These are phyloP conservation scores for Leccinum boreale DNA, from an alignment of 768 basidiomycete genomes.

Conservation along the genomic window DNA sequence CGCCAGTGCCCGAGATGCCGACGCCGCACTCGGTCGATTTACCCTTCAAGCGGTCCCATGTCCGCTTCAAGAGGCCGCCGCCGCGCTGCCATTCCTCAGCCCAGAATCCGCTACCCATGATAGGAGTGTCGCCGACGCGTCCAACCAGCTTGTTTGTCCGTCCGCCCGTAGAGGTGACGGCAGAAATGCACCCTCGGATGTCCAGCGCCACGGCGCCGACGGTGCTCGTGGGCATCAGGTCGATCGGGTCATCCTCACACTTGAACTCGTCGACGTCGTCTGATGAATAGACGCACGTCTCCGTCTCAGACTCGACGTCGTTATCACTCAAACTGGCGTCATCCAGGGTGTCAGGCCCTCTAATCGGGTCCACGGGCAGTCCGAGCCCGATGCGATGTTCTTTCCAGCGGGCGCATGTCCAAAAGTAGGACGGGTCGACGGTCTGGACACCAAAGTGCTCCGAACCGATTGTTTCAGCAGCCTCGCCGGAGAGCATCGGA, in stretches of 20 bases:
- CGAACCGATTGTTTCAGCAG: constrained; percentile 60
- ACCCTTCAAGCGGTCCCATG: constrained; percentile 41
- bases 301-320: constrained; percentile 7
- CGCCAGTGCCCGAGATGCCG: constrained; percentile 81
- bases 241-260: constrained; percentile 34
- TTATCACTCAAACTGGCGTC: neutral
- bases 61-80: constrained; percentile 29
- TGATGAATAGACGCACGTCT: constrained; percentile 17
- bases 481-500: constrained; percentile 62
- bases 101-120: constrained; percentile 80
- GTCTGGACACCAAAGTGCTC: constrained; percentile 48
- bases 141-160: constrained; percentile 81
- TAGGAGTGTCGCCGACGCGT: constrained; percentile 79
- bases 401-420: constrained; percentile 68
- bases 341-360: constrained; percentile 22
- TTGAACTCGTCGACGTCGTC: constrained; percentile 4
- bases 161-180: constrained; percentile 78
- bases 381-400: constrained; percentile 75
- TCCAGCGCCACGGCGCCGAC: constrained; percentile 86
- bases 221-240: constrained; percentile 69
- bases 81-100: constrained; percentile 68
- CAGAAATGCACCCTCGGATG: constrained; percentile 65
- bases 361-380: constrained; percentile 63
- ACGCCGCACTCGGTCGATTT: constrained; percentile 42
- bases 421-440: constrained; percentile 77